Base-by-base conservation (phyloP, 441 rosid genomes). In the Eutrema salsugineum region DNA sequence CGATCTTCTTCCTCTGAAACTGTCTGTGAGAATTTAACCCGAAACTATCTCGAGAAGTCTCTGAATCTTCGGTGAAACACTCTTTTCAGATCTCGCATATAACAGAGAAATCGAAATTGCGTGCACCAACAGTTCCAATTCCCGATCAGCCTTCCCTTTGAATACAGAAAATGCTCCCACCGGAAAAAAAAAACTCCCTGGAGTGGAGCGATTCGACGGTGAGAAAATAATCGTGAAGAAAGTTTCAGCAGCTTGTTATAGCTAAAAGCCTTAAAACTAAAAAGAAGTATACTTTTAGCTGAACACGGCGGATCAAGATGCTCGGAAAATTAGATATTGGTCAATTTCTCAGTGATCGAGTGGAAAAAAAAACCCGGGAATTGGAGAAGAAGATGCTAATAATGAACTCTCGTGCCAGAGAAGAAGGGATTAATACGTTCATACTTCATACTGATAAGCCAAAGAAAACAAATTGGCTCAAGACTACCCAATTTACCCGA, bases 21-120 rank as follows among this genome's bases (percentile, higher is more conserved):
- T 66, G 3, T 72, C 24, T 43, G 7, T n/a, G n/a, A n/a, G n/a
- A n/a, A n/a, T n/a, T n/a, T n/a, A n/a, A n/a, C n/a, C n/a, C n/a
- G n/a, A n/a, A n/a, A n/a, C n/a, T n/a, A n/a, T n/a, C n/a, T n/a
- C n/a, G n/a, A n/a, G n/a, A n/a, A n/a, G n/a, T n/a, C n/a, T n/a
- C n/a, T n/a, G n/a, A n/a, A n/a, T n/a, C n/a, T n/a, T n/a, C n/a
- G n/a, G n/a, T n/a, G n/a, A n/a, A n/a, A n/a, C n/a, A n/a, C n/a
- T n/a, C 27, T 38, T 42, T 3, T 17, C 69, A 63, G 79, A 76
- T 76, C 75, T 42, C n/a, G n/a, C n/a, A n/a, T n/a, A n/a, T n/a
- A 19, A 42, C 1, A 28, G 11, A 53, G 43, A 27, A 63, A 63
- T 63, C 48, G 76, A 48, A 24, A 11, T 12, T 54, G 38, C 76